Conservation (phyloP, 164 flowering plant genomes). For the Euptelea pleiosperma region DNA sequence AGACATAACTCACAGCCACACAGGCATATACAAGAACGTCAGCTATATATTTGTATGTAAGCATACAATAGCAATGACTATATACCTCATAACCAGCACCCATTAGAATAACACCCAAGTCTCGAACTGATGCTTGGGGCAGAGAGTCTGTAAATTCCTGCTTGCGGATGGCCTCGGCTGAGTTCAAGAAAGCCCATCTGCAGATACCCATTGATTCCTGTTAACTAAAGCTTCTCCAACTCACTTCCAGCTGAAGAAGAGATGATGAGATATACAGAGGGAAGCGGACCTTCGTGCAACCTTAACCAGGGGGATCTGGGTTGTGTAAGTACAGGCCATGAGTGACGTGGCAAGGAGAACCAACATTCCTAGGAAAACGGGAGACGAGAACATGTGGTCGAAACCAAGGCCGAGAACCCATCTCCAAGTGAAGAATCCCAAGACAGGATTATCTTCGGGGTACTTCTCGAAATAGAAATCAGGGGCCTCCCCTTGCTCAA, state of each 20-base stretch:
- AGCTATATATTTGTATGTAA: too few relatives aligned
- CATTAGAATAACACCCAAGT: constrained; percentile 83
- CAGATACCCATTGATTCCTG: constrained; percentile 22
- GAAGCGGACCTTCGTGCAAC: constrained; percentile 83
- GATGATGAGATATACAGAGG: constrained; percentile 14
- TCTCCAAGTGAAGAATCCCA: constrained; percentile 90
- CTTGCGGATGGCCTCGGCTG: constrained; percentile 68
- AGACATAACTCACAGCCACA: too few relatives aligned
- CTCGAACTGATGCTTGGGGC: constrained; percentile 71
- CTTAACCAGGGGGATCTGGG: constrained; percentile 89
- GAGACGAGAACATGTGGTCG: constrained; percentile 93
- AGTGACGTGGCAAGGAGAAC: constrained; percentile 78
- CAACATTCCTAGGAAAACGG: constrained; percentile 77
- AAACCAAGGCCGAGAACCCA: constrained; percentile 84
- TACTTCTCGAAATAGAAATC: constrained; percentile 70
- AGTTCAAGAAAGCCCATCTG: constrained; percentile 78
- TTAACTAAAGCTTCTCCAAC: constrained; percentile 22
- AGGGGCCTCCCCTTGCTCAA: constrained; percentile 97
- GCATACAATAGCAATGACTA: not conserved
- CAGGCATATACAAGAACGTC: too few relatives aligned
- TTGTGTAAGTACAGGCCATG: constrained; percentile 98
- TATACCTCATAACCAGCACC: constrained; percentile 95
- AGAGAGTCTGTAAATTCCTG: constrained; percentile 73
- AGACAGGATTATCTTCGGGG: constrained; percentile 79
- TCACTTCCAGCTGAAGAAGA: constrained; percentile 11